Base-by-base conservation (phyloP, 495 filamentous ascomycete genomes). In the Lasiosphaeria miniovina region DNA sequence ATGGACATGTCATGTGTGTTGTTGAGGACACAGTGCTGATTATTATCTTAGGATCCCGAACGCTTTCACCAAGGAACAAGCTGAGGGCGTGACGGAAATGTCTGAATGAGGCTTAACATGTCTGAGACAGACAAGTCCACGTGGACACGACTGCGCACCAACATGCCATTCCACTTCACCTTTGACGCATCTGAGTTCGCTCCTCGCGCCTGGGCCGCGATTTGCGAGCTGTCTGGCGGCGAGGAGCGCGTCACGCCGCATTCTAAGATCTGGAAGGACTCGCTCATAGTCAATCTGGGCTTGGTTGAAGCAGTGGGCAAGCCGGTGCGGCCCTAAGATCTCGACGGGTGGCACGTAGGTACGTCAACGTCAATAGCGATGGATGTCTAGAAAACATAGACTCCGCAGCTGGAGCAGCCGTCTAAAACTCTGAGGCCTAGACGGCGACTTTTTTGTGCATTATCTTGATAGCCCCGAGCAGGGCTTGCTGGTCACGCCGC, bases 381-480 rank as follows among this genome's bases (percentile, higher is more conserved):
- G 24, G 24, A 24, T 24, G 24, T 24, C 24, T 24, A 2, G 24
- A 24, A 24, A 24, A 24, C 24, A 24, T 24, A 24, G 24, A 24
- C 24, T 24, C 24, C 2, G 24, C 24, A 24, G 2, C 24, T 2
- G 2, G 24, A 24, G 24, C 24, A 24, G 24, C 24, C 24, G 24
- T 24, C 24, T 24, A 24, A 24, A 0, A 24, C 24, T 24, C 0
- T 24, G 24, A 24, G 24, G 24, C 2, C 2, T 24, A 24, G 88
- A 90, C 71, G 88, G 88, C 1, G 88, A 90, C 64, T 90, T 89
- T 70, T 90, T 90, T 72, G 77, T 87, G 12, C 87, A 90, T 74
- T 90, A 85, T 63, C 77, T 91, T 14, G 88, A 90, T 70, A 87
- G 83, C 49, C 83, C 84, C 0, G 88, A 90, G 72, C 88, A 91